Percentiles rank a stretch among this genome's conserved stretches.
phyloP scores from a whole-genome alignment of 371 early-diverging fungal species.

The Rhizopus sp. region DNA sequence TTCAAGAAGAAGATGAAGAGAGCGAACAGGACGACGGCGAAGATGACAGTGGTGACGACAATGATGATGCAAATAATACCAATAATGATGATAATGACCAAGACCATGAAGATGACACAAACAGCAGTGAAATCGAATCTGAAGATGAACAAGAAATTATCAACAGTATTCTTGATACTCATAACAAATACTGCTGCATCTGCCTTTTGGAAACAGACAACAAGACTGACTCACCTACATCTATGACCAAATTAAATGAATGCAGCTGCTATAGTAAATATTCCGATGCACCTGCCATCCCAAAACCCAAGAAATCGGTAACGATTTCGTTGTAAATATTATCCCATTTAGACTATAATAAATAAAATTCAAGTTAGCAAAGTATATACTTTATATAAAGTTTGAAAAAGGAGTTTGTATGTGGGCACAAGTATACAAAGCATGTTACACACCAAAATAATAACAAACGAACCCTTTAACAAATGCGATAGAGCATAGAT shows the following conservation, averaged over 20 bases:
- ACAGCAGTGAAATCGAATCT: conserved; percentile 17
- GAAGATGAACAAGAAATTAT: conserved; percentile 21
- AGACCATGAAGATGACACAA: conserved; percentile 21
- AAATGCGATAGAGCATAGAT: no score
- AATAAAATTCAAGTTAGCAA: not conserved
- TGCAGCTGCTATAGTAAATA: conserved; percentile 24
- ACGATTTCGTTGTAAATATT: conserved; percentile 24
- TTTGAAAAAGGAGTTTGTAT: not conserved
- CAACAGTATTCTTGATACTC: conserved; percentile 9
- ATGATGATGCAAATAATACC: conserved; percentile 10
- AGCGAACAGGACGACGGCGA: conserved; percentile 20
- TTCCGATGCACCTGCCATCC: conserved; percentile 6
- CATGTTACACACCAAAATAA: no score
- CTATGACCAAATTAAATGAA: conserved; percentile 1
- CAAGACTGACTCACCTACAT: not conserved
- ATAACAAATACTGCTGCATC: conserved; percentile 16
- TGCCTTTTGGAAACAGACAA: conserved; percentile 21
- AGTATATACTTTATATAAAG: no score
- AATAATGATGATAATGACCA: conserved; percentile 3
- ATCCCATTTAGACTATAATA: not conserved
- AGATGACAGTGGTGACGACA: conserved; percentile 11
- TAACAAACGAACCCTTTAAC: no score
- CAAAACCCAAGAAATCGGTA: conserved; percentile 22
- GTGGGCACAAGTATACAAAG: no score
- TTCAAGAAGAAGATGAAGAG: conserved; percentile 21